phyloP scores from a whole-genome alignment of 179 eudicot genomes.

The Silene noctiflora region DNA sequence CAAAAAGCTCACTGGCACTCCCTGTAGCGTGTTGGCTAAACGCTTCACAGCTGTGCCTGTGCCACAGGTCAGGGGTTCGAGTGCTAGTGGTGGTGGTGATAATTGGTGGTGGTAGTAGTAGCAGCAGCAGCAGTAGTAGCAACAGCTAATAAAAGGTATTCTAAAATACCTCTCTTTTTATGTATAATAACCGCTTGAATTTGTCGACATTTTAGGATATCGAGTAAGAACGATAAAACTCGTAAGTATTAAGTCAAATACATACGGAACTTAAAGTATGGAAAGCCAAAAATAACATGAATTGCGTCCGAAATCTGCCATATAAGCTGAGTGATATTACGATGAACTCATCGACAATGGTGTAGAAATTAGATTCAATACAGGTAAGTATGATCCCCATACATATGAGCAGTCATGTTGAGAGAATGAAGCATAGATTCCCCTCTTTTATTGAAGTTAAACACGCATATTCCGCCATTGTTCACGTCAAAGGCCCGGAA shows the following conservation, averaged over 20 bases:
- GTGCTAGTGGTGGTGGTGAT: not conserved
- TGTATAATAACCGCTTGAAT: not conserved
- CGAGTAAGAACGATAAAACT: too few relatives aligned
- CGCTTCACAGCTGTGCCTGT: too few relatives aligned
- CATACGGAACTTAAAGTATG: too few relatives aligned
- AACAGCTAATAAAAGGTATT: slow-evolving; percentile 8
- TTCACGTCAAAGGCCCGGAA: slow-evolving; percentile 64
- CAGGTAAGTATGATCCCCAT: slow-evolving; percentile 48
- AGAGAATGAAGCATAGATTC: slow-evolving; percentile 62
- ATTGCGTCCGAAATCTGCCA: too few relatives aligned
- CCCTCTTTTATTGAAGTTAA: slow-evolving; percentile 52
- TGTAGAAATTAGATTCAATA: too few relatives aligned
- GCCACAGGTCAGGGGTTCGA: slow-evolving; percentile 13
- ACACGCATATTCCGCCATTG: slow-evolving; percentile 59
- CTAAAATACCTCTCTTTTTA: slow-evolving; percentile 12
- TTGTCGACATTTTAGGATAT: too few relatives aligned
- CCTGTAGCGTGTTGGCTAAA: too few relatives aligned
- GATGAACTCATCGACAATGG: too few relatives aligned
- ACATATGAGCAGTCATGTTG: slow-evolving; percentile 75
- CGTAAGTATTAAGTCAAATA: too few relatives aligned
- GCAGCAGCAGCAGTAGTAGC: not conserved
- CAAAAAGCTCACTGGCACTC: not conserved
- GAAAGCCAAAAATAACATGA: too few relatives aligned
- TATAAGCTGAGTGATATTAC: too few relatives aligned
- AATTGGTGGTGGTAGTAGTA: not conserved